Percentiles rank a stretch among this genome's conserved stretches.
These are phyloP conservation scores for Betula pendula DNA, from an alignment of 306 rosid genomes.

Conservation along the genomic window DNA sequence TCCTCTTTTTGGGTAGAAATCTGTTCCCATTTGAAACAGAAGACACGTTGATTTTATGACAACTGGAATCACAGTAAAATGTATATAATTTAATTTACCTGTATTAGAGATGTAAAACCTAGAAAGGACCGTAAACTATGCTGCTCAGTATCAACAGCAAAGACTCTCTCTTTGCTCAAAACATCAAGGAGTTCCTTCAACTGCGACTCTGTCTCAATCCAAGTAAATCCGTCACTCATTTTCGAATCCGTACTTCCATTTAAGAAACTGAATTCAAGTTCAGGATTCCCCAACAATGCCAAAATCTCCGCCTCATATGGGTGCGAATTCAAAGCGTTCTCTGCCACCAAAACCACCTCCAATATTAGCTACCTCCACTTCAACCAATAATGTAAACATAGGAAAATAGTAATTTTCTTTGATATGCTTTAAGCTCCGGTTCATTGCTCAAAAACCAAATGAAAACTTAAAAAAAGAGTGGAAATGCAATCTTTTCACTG, in stretches of 20 bases:
- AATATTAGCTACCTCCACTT: constrained; percentile 10
- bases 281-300: constrained; percentile 41
- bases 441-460: neutral
- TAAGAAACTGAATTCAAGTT: constrained; percentile 42
- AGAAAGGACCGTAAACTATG: constrained; percentile 75
- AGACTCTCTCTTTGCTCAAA: constrained; percentile 51
- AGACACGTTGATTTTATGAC: neutral
- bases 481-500: neutral
- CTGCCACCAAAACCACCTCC: constrained; percentile 34
- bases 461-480: neutral
- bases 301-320: constrained; percentile 70
- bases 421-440: neutral
- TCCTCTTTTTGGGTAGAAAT: constrained; percentile 73
- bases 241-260: constrained; percentile 38
- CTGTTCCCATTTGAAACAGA: constrained; percentile 41
- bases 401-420: neutral
- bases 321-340: constrained; percentile 47
- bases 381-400: neutral
- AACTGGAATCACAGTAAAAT: constrained; percentile 1
- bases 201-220: constrained; percentile 71
- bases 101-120: constrained; percentile 83
- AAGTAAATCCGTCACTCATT: constrained; percentile 52
- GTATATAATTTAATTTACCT: constrained; percentile 41
- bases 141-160: constrained; percentile 92
- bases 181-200: constrained; percentile 54